Conservation (phyloP, 208 protist genomes). For the Crithidia thermophila region DNA sequence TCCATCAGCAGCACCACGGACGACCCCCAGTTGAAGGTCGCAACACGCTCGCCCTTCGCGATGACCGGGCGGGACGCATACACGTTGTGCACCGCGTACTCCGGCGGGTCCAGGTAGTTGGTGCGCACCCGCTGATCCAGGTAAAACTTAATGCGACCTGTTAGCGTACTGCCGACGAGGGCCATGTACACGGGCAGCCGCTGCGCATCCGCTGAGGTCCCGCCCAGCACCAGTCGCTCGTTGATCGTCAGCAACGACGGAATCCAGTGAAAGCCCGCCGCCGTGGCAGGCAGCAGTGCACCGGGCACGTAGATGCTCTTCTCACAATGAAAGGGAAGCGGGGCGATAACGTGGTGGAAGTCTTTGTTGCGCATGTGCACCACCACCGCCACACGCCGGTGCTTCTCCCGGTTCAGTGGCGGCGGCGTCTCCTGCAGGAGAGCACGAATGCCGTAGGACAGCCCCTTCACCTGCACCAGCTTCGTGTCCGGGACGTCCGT, state of each 20-base stretch:
- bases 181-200: constrained; percentile 46
- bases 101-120: constrained; percentile 80
- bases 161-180: constrained; percentile 80
- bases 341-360: constrained; percentile 84
- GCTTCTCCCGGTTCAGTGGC: constrained; percentile 28
- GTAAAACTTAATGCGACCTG: constrained; percentile 62
- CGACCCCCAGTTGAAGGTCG: constrained; percentile 86
- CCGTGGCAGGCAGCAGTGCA: constrained; percentile 63
- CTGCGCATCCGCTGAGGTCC: constrained; percentile 21
- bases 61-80: constrained; percentile 49
- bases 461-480: constrained; percentile 85
- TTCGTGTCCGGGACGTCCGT: constrained; percentile 32
- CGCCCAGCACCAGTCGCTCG: constrained; percentile 78
- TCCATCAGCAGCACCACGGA: constrained; percentile 83
- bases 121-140: constrained; percentile 76
- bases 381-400: constrained; percentile 63
- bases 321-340: constrained; percentile 46
- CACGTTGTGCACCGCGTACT: constrained; percentile 67
- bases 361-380: constrained; percentile 74
- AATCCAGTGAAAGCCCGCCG: constrained; percentile 80
- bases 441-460: constrained; percentile 62
- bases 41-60: constrained; percentile 45
- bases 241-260: constrained; percentile 73
- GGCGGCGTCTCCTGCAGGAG: constrained; percentile 54
- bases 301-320: constrained; percentile 83